A percentile compares a stretch with the other conserved stretches of the same genome.
These are phyloP conservation scores for Acacia pycnantha DNA, from an alignment of 331 rosid species.

Conservation along the genomic window DNA sequence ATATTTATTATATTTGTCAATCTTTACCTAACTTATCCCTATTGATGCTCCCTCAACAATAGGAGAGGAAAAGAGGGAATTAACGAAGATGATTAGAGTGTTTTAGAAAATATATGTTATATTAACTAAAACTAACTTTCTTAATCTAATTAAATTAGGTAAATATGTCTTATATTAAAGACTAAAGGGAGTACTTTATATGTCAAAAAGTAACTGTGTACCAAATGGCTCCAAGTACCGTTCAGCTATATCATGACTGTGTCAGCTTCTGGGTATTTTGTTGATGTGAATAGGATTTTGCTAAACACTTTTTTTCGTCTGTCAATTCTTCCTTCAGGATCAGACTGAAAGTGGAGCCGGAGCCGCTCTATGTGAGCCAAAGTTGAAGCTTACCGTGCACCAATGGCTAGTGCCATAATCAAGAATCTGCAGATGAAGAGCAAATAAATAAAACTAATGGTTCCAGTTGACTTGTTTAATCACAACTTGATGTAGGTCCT, in stretches of 20 bases:
- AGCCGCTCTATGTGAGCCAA: constrained; percentile 67
- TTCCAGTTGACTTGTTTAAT: not conserved
- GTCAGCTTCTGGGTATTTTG: not conserved
- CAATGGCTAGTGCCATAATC: not conserved
- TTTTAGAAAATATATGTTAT: no score
- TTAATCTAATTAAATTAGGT: no score
- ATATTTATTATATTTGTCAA: no score
- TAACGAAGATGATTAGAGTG: no score
- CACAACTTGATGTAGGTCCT: not conserved
- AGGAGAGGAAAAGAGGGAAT: no score
- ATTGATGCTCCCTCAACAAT: no score
- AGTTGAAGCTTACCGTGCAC: not conserved
- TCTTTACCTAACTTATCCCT: no score
- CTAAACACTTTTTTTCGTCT: constrained; percentile 23
- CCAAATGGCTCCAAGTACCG: not conserved
- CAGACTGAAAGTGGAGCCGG: constrained; percentile 71
- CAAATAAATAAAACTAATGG: not conserved
- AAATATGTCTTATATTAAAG: no score
- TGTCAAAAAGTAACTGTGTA: not conserved
- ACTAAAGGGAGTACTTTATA: no score
- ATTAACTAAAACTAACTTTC: no score
- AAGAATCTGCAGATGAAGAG: not conserved
- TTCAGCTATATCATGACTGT: not conserved
- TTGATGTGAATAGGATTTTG: constrained; percentile 1
- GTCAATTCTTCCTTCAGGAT: constrained; percentile 61